Evolutionary conservation across 2,329 filamentous ascomycete genomes (phyloP).

Genomic region (Penicillium sclerotigenum): DNA sequence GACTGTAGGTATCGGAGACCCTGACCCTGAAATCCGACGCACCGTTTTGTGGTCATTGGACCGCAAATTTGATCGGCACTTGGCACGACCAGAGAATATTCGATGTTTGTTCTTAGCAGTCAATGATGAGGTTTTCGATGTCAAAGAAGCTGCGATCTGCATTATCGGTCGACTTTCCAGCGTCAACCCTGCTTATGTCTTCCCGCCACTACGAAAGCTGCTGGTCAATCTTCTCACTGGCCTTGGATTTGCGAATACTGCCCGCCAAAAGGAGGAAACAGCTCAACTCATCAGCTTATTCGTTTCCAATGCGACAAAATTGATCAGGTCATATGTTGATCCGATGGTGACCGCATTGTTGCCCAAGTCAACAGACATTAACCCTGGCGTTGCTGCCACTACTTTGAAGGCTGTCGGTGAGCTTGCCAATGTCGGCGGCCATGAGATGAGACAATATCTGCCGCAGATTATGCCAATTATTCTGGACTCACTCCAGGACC

Average conservation of each 20-base stretch:
- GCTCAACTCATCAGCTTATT: conserved; percentile 88
- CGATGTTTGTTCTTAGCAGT: conserved; percentile 91
- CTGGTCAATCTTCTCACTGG: conserved; percentile 95
- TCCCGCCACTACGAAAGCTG: conserved; percentile 89
- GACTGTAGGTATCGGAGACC: conserved; percentile 90
- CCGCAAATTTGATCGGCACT: conserved; percentile 87
- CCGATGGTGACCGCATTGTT: conserved; percentile 94
- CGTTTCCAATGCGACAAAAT: conserved; percentile 84
- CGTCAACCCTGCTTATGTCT: conserved; percentile 94
- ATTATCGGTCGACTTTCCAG: conserved; percentile 91
- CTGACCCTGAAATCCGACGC: conserved; percentile 80
- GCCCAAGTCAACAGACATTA: conserved; percentile 82
- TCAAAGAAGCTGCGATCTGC: conserved; percentile 89
- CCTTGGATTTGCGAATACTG: conserved; percentile 90
- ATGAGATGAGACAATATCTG: conserved; percentile 90
- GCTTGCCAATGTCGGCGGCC: conserved; percentile 86
- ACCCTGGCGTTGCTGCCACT: conserved; percentile 84
- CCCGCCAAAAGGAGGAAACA: conserved; percentile 93
- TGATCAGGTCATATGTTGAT: conserved; percentile 95
- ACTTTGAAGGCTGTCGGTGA: conserved; percentile 95
- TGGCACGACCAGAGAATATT: conserved; percentile 97
- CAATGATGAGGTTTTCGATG: conserved; percentile 90
- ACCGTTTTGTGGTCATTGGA: conserved; percentile 89
- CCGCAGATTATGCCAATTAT: conserved; percentile 92
- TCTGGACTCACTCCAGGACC: conserved; percentile 87